These are phyloP conservation scores for Sphagnum magellanicum DNA, from an alignment of 228 moss, liverwort and hornwort species.

Conservation along the genomic window DNA sequence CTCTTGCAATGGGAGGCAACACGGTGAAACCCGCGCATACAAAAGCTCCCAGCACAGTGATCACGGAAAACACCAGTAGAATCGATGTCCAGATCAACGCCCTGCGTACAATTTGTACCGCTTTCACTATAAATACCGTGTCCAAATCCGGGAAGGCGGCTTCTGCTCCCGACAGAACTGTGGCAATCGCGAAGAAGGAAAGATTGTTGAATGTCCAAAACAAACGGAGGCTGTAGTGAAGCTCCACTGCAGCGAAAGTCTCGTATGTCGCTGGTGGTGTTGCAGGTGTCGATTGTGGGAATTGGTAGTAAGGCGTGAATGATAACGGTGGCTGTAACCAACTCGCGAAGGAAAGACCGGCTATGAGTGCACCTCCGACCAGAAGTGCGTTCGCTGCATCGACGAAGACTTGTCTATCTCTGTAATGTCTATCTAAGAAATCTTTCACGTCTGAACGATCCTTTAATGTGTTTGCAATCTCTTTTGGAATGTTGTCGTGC, in stretches of 20 bases:
- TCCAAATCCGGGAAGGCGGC: conserved; percentile 11
- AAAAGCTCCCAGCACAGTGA: conserved; percentile 29
- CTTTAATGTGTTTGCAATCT: conserved; percentile 4
- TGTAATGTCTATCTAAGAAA: conserved; percentile 6
- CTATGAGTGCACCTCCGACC: conserved; percentile 23
- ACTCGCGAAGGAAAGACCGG: conserved; percentile 22
- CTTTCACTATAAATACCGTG: conserved; percentile 12
- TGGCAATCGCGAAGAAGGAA: conserved; percentile 24
- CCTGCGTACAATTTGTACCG: conserved; percentile 23
- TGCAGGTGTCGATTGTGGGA: background rate
- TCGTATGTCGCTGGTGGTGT: conserved; percentile 16
- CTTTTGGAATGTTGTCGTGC: conserved; percentile 6
- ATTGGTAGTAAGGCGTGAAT: conserved; percentile 9
- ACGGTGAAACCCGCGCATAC: conserved; percentile 24
- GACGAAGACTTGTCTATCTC: conserved; percentile 7
- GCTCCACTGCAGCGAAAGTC: conserved; percentile 25
- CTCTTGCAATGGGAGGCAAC: conserved; percentile 15
- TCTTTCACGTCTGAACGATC: conserved; percentile 2
- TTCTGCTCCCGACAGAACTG: conserved; percentile 17
- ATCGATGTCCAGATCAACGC: conserved; percentile 20
- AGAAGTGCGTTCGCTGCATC: conserved; percentile 21
- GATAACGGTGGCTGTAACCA: conserved; percentile 34
- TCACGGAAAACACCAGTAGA: conserved; percentile 19
- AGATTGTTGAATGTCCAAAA: conserved; percentile 28
- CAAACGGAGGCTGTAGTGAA: conserved; percentile 9